Base-by-base conservation (phyloP, 1,284 basidiomycete genomes). In the Schizophyllum commune region DNA sequence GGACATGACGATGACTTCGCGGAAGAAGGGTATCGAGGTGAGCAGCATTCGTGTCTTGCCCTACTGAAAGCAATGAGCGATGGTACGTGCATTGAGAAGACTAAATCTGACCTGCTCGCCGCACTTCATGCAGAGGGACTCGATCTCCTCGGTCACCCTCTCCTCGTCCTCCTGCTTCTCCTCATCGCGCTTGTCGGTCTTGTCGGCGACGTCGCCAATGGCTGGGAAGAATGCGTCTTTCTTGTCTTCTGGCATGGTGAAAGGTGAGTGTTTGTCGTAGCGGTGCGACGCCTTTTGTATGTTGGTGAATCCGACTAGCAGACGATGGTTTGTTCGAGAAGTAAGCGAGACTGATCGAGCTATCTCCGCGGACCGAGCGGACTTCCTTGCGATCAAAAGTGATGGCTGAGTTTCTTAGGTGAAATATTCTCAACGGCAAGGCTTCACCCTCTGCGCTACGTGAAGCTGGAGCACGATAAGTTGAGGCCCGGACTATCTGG, bases 1-100 rank as follows among this genome's bases (percentile, higher is more conserved):
- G 54, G 93, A 96, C 84, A 96, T 94, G 62, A 99, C 86, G 68
- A 99, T 92, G 61, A 99, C 90, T 75, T 99, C 93, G 61, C 86
- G 83, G 79, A 99, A 99, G 79, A 91, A 99, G 0, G 97, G 97
- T 62, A 99, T 99, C 19, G 89, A 89, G 1, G 96, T 99, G 61
- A 99, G 81, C 65, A 99, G 84, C 70, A 99, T 77, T 57, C 95
- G 81, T 0, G 97, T 99, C n/a, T 80, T 79, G 34, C 97, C 97
- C 89, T 97, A 75, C 73, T 74, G 61, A 62, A 27, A 55, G 65
- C 55, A 47, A 64, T 62, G 53, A 63, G 32, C 62, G 63, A 60
- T 54, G 51, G 57, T 56, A 34, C n/a, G 21, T 21, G 39, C 19
- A 17, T 52, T 57, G 32, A 34, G 39, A 57, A 58, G n/a, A 20